phyloP scores from a whole-genome alignment of 306 rosid species.

The Cicer chorassanicum region DNA sequence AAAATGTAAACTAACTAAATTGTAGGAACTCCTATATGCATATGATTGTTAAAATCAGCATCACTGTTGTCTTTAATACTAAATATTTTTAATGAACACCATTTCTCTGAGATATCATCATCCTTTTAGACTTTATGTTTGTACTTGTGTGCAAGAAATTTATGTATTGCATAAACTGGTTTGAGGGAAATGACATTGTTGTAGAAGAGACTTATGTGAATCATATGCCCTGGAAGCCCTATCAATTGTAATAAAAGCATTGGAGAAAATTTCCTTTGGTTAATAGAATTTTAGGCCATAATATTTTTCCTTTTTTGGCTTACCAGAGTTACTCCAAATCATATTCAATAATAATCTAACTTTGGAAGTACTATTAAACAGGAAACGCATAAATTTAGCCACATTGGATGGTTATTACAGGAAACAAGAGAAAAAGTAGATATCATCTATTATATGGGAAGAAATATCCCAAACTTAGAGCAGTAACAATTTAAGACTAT shows the following conservation, averaged over 20 bases:
- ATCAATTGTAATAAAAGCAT: slow-evolving; percentile 1
- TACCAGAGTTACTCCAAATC: background rate
- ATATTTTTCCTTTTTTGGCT: background rate
- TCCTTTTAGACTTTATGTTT: slow-evolving; percentile 2
- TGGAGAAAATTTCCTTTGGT: slow-evolving; percentile 10
- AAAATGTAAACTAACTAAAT: slow-evolving; percentile 12
- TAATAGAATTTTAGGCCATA: slow-evolving; percentile 8
- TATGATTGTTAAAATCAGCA: slow-evolving; percentile 4
- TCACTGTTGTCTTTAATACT: background rate
- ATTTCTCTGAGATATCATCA: background rate
- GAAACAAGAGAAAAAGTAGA: background rate
- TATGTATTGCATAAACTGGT: background rate
- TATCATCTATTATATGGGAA: slow-evolving; percentile 19
- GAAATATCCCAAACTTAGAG: slow-evolving; percentile 18
- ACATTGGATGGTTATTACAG: background rate
- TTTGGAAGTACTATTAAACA: slow-evolving; percentile 21
- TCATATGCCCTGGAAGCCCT: background rate
- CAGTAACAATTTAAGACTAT: slow-evolving; percentile 24
- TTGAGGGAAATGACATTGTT: background rate
- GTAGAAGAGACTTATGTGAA: background rate
- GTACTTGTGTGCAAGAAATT: background rate
- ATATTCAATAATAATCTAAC: slow-evolving; percentile 26
- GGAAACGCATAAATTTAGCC: slow-evolving; percentile 23
- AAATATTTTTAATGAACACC: background rate
- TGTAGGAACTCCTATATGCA: slow-evolving; percentile 15